These are phyloP conservation scores for Podila verticillata DNA, from an alignment of 192 early-diverging fungal genomes.

Conservation along the genomic window DNA sequence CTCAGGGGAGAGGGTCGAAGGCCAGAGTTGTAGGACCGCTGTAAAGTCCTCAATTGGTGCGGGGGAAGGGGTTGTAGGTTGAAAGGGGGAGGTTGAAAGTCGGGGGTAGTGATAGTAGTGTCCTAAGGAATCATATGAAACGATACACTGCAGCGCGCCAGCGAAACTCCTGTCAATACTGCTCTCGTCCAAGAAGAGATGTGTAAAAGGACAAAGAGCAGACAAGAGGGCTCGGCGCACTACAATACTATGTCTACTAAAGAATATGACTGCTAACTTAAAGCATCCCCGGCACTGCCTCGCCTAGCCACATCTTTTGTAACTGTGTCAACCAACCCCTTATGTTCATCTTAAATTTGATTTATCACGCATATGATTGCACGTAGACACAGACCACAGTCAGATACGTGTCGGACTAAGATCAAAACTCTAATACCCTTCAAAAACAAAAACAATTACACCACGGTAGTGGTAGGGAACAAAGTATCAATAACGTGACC, in stretches of 20 bases:
- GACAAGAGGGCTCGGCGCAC: slow-evolving; percentile 8
- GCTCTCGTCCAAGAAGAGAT: slow-evolving; percentile 3
- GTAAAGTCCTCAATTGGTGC: background rate
- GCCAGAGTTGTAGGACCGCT: slow-evolving; percentile 12
- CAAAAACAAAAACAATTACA: too few relatives aligned
- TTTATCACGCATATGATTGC: too few relatives aligned
- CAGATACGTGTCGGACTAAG: too few relatives aligned
- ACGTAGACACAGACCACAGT: too few relatives aligned
- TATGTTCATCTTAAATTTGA: too few relatives aligned
- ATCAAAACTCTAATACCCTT: too few relatives aligned
- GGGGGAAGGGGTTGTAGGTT: background rate
- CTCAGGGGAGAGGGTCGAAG: background rate
- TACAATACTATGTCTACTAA: slow-evolving; percentile 4
- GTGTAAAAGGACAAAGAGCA: slow-evolving; percentile 11
- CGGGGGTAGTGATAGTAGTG: background rate
- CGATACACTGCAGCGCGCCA: background rate
- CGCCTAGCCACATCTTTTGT: background rate
- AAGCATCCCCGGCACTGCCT: background rate
- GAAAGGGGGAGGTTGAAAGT: too few relatives aligned
- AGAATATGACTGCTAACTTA: background rate
- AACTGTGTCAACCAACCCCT: too few relatives aligned
- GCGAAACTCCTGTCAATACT: slow-evolving; percentile 6
- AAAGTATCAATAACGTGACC: too few relatives aligned
- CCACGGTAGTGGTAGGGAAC: too few relatives aligned
- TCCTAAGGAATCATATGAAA: slow-evolving; percentile 7